Conservation (phyloP, 176 grass and related monocot species). For the Oryza brachyantha region DNA sequence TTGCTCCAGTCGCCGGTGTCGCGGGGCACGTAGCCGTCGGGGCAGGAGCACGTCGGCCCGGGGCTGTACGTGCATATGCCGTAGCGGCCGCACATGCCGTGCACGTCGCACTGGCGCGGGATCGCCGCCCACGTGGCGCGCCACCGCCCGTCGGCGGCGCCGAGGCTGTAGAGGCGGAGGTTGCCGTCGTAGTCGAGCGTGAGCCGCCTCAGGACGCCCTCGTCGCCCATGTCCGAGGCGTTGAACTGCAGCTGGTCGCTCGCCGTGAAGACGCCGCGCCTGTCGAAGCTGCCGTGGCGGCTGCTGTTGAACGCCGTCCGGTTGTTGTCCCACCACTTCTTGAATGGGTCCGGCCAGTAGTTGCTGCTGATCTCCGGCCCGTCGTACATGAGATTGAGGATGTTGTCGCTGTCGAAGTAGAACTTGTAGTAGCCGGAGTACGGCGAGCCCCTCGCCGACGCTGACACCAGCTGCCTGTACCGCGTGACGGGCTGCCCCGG, state of each 20-base stretch:
- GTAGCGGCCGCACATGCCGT: conserved; percentile 55
- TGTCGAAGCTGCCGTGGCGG: conserved; percentile 39
- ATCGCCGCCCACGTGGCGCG: conserved; percentile 48
- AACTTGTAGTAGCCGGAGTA: conserved; percentile 54
- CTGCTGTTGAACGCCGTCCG: conserved; percentile 60
- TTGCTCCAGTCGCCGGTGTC: conserved; percentile 60
- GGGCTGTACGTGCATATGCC: conserved; percentile 46
- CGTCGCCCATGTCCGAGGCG: conserved; percentile 49
- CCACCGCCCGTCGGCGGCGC: conserved; percentile 29
- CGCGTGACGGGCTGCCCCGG: conserved; percentile 51
- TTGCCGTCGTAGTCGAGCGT: conserved; percentile 82
- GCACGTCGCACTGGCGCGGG: conserved; percentile 47
- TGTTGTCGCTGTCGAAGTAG: conserved; percentile 66
- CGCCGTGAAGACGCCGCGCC: conserved; percentile 38
- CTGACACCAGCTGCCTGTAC: conserved; percentile 52
- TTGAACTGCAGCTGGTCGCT: conserved; percentile 50
- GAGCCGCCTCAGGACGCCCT: conserved; percentile 43
- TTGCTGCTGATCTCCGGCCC: conserved; percentile 58
- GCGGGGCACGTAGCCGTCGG: conserved; percentile 36
- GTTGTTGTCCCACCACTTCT: conserved; percentile 49
- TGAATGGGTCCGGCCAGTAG: conserved; percentile 60
- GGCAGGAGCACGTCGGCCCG: conserved; percentile 41
- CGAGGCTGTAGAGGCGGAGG: too few species aligned
- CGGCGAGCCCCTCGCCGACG: conserved; percentile 30
- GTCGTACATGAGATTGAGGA: conserved; percentile 67